phyloP scores from a whole-genome alignment of 805 yeast genomes.

The Kodamaea kaohsiungensis region DNA sequence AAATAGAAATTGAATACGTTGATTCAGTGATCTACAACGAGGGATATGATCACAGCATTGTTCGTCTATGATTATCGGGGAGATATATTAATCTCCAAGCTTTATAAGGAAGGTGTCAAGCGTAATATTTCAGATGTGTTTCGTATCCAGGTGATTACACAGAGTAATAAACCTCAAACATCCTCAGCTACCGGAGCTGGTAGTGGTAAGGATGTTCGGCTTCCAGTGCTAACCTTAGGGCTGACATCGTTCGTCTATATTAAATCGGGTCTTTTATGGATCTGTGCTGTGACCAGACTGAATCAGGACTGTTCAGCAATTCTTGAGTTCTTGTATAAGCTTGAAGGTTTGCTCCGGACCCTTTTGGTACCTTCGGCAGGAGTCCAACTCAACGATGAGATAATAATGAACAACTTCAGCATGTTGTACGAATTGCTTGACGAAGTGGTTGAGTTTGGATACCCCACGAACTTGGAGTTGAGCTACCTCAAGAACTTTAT shows the following conservation, averaged over 20 bases:
- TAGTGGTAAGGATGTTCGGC: constrained; percentile 26
- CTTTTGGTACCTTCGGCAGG: constrained; percentile 16
- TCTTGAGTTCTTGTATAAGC: constrained; percentile 72
- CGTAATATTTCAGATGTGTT: constrained; percentile 83
- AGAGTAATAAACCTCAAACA: constrained; percentile 29
- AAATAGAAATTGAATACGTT: neutral
- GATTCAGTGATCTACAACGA: neutral
- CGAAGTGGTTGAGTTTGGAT: constrained; percentile 76
- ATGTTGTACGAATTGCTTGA: constrained; percentile 76
- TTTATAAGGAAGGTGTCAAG: constrained; percentile 74
- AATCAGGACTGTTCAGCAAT: constrained; percentile 82
- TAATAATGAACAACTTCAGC: constrained; percentile 65
- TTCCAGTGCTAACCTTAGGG: constrained; percentile 72
- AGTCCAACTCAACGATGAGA: constrained; percentile 28
- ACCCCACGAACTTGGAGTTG: constrained; percentile 65
- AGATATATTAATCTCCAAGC: constrained; percentile 74
- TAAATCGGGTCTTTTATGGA: constrained; percentile 61
- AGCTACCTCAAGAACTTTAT: constrained; percentile 23
- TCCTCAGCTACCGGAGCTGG: constrained; percentile 17
- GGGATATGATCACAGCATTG: constrained; percentile 76
- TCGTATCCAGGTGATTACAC: constrained; percentile 85
- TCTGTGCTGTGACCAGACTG: constrained; percentile 86
- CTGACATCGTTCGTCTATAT: constrained; percentile 89
- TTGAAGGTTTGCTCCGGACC: constrained; percentile 53
- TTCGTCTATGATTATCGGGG: constrained; percentile 78